phyloP scores from a whole-genome alignment of 768 basidiomycete species.

The Sutorius australiensis region DNA sequence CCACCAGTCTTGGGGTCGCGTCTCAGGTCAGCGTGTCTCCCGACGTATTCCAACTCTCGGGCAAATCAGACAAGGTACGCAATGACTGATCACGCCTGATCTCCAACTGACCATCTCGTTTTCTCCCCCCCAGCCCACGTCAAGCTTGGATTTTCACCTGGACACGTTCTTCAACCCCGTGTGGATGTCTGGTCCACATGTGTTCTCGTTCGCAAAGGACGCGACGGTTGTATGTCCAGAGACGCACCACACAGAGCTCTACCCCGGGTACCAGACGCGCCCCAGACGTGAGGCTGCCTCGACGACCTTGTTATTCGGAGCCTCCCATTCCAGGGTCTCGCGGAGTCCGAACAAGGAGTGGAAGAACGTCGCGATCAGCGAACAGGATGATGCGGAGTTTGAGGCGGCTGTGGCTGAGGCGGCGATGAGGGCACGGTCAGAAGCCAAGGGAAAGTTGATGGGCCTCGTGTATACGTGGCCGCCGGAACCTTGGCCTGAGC shows the following conservation, averaged over 20 bases:
- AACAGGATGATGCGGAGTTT: conserved; percentile 24
- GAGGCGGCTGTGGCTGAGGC: neutral
- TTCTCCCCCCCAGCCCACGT: neutral
- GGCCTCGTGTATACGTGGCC: conserved; percentile 25
- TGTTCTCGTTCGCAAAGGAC: conserved; percentile 20
- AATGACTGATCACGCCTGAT: neutral
- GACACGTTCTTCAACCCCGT: conserved; percentile 42
- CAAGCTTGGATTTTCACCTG: conserved; percentile 43
- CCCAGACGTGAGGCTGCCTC: no score
- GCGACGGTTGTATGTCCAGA: conserved; percentile 15
- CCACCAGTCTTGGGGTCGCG: neutral
- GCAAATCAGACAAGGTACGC: conserved; percentile 2
- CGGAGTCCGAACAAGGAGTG: conserved; percentile 18
- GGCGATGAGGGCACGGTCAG: neutral
- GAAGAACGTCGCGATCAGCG: conserved; percentile 29
- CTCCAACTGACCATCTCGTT: neutral
- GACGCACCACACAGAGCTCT: neutral
- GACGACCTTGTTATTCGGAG: no score
- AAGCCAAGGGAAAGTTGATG: neutral
- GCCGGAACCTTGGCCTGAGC: conserved; percentile 4
- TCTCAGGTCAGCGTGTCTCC: neutral
- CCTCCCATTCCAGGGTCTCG: neutral
- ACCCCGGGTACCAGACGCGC: neutral
- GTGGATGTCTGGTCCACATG: conserved; percentile 31
- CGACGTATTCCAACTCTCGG: no score